Base-by-base conservation (phyloP, 2,329 filamentous ascomycete species). In the Ophiostoma ulmi region DNA sequence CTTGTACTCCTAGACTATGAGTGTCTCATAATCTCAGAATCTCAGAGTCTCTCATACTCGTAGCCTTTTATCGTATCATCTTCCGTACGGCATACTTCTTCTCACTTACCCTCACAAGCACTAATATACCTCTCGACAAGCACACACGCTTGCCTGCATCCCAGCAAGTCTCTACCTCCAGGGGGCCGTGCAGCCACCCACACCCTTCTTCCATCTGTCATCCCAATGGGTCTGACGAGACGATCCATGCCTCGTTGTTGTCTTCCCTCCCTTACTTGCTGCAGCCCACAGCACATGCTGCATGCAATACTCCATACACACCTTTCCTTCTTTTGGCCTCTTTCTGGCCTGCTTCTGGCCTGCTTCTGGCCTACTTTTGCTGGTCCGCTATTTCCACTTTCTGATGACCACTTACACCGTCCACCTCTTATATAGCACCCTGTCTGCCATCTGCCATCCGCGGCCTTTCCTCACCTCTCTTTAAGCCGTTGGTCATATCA, bases 291-390 rank as follows among this genome's bases (percentile, higher is more conserved):
- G 44, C n/a, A 48, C 44, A 48, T 48, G 17, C 67, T 52, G n/a
- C 67, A 69, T 36, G 35, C 3, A 31, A 31, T 48, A 67, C 66
- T 36, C 48, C 58, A 41, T 26, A 52, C 36, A 38, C 44, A 31
- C 14, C 64, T 52, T 65, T 61, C 67, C 39, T 35, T 14, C 39
- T 64, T 70, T 48, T 41, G 63, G 48, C 48, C 44, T 70, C 5
- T n/a, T 68, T 48, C 20, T 39, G 63, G 44, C 13, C 64, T 70
- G 20, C 69, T 63, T 38, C 26, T 58, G 52, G 44, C 44, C 52
- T 58, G 22, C 22, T 52, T 22, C 69, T 41, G 5, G 2, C 36
- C 31, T 58, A 26, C 22, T 58, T 17, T 58, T 17, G 22, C 52
- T 26, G 11, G 52, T 5, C 52, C 52, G 52, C 52, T 26, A 58